Conservation (phyloP, 768 basidiomycete species). For the Harrya chromipes region DNA sequence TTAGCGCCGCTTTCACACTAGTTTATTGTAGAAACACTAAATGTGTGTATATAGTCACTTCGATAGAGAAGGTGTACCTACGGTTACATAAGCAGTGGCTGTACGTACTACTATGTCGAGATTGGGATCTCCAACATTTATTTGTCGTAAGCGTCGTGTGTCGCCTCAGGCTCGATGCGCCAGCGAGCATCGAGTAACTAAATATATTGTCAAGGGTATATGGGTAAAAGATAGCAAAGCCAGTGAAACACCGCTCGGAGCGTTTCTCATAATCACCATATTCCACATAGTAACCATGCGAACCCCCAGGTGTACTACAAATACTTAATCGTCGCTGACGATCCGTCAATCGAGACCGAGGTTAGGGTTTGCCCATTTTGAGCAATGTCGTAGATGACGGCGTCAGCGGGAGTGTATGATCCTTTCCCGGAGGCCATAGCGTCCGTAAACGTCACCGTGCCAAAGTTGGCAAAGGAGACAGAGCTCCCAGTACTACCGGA, state of each 20-base stretch:
- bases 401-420: not conserved
- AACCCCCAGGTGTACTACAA: not conserved
- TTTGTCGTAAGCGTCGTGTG: constrained; percentile 93
- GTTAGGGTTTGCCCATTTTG: not conserved
- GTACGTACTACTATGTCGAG: too few relatives aligned
- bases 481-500: too few relatives aligned
- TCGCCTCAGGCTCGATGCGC: constrained; percentile 57
- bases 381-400: not conserved
- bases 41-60: too few relatives aligned
- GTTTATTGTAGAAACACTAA: too few relatives aligned
- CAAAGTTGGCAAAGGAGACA: constrained; percentile 5
- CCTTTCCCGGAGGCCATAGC: not conserved
- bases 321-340: not conserved
- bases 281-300: too few relatives aligned
- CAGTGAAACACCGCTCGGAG: too few relatives aligned
- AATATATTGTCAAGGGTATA: too few relatives aligned
- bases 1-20: constrained; percentile 71
- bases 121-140: too few relatives aligned
- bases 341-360: not conserved
- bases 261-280: too few relatives aligned
- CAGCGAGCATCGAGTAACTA: constrained; percentile 70
- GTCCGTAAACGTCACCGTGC: not conserved
- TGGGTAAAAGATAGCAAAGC: too few relatives aligned
- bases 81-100: too few relatives aligned
- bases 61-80: too few relatives aligned